These are phyloP conservation scores for Hyphopichia khmerensis DNA, from an alignment of 1,139 yeast genomes.

Conservation along the genomic window DNA sequence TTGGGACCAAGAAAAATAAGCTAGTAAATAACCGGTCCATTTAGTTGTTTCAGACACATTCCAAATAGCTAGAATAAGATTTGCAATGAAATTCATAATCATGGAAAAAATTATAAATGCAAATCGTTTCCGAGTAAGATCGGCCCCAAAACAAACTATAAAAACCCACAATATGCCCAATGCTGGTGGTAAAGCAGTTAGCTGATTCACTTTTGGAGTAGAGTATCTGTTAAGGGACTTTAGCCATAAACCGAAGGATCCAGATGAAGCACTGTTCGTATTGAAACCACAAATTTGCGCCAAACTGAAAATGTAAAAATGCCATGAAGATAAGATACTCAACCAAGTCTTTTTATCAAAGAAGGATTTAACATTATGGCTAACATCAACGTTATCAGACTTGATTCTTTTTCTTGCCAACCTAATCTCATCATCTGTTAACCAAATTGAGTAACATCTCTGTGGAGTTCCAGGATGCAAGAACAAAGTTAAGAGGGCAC, in stretches of 20 bases:
- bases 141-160: slow-evolving; percentile 32
- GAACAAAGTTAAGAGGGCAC: slow-evolving; percentile 22
- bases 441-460: slow-evolving; percentile 25
- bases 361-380: slow-evolving; percentile 18
- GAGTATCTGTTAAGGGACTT: slow-evolving; percentile 42
- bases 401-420: slow-evolving; percentile 24
- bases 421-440: slow-evolving; percentile 29
- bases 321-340: slow-evolving; percentile 24
- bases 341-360: slow-evolving; percentile 23
- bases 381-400: slow-evolving; percentile 22
- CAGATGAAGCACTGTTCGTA: slow-evolving; percentile 44
- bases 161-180: slow-evolving; percentile 50
- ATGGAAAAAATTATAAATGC: slow-evolving; percentile 23
- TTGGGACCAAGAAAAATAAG: slow-evolving; percentile 21
- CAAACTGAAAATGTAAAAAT: slow-evolving; percentile 21
- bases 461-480: slow-evolving; percentile 31
- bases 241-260: slow-evolving; percentile 47
- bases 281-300: slow-evolving; percentile 26
- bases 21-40: slow-evolving; percentile 32
- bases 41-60: slow-evolving; percentile 33
- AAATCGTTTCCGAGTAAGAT: slow-evolving; percentile 25
- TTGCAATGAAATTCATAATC: slow-evolving; percentile 29
- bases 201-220: slow-evolving; percentile 36
- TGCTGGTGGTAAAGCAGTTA: slow-evolving; percentile 50
- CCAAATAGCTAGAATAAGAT: slow-evolving; percentile 39